Evolutionary conservation across 495 filamentous ascomycete genomes (phyloP).

Genomic region (Amorphotheca resinae): DNA sequence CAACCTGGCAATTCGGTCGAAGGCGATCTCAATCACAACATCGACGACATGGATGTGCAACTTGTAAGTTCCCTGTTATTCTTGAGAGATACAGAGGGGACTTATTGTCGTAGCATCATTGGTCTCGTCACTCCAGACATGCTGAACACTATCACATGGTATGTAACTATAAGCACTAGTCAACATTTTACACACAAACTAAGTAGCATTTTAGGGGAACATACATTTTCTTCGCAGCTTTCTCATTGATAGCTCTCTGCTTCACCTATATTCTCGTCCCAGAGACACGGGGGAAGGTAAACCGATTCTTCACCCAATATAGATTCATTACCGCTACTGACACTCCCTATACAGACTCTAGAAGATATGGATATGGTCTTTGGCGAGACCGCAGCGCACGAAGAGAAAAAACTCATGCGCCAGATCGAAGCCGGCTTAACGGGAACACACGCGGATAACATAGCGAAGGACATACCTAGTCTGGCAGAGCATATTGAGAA

Average conservation of each 20-base stretch:
- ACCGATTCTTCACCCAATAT: conserved; percentile 1
- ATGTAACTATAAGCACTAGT: too few species aligned
- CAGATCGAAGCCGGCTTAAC: conserved; percentile 17
- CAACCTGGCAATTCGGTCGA: conserved; percentile 45
- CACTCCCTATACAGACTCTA: conserved; percentile 5
- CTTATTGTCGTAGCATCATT: conserved; percentile 37
- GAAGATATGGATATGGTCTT: conserved; percentile 25
- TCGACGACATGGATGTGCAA: conserved; percentile 20
- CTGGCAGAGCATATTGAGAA: too few species aligned
- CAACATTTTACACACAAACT: too few species aligned
- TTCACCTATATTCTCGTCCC: conserved; percentile 22
- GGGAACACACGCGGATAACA: conserved; percentile 6
- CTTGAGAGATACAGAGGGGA: conserved; percentile 23
- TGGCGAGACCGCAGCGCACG: conserved; percentile 15
- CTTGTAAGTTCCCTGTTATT: conserved; percentile 10
- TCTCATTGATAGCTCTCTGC: conserved; percentile 9
- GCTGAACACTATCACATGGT: too few species aligned
- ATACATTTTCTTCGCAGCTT: conserved; percentile 52
- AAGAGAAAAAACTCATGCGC: conserved; percentile 16
- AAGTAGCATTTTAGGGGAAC: conserved; percentile 47
- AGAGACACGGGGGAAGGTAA: conserved; percentile 21
- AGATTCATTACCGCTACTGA: not conserved
- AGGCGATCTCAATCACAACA: conserved; percentile 24
- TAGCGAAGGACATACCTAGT: too few species aligned
- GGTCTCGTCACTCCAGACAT: conserved; percentile 49